Percentiles rank a stretch among this genome's conserved stretches.
These are phyloP conservation scores for Arbutus unedo DNA, from an alignment of 148 eudicot species.

Conservation along the genomic window DNA sequence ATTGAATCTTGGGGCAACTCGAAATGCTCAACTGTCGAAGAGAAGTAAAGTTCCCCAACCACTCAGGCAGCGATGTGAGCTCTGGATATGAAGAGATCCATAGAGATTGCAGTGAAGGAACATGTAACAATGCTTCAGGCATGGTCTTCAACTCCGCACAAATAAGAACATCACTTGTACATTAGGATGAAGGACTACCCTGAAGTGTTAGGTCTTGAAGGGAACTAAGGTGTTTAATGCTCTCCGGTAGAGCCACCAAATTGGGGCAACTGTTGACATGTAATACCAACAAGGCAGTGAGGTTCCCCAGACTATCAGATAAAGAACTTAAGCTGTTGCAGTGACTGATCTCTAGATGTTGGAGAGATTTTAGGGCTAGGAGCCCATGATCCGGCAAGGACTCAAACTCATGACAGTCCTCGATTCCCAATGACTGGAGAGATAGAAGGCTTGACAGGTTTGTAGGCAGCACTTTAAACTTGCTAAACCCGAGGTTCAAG, in stretches of 20 bases:
- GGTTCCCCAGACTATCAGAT: background rate
- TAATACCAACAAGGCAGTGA: background rate
- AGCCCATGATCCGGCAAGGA: background rate
- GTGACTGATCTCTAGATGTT: background rate
- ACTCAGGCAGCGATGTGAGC: background rate
- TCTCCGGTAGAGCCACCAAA: background rate
- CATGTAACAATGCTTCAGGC: background rate
- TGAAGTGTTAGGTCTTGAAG: background rate
- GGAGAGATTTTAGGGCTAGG: background rate
- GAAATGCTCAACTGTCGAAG: background rate
- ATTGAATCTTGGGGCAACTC: background rate
- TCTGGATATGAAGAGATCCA: background rate
- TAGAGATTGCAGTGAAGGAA: conserved; percentile 1
- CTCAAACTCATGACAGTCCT: background rate
- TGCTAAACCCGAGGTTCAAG: background rate
- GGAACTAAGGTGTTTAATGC: background rate
- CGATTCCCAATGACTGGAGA: background rate
- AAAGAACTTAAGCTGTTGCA: background rate
- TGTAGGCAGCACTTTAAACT: background rate
- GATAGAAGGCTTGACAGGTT: conserved; percentile 2
- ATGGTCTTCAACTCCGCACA: background rate
- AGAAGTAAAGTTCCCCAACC: background rate
- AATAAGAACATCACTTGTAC: background rate
- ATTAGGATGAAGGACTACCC: background rate
- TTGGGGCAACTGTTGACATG: background rate